A percentile compares a stretch with the other conserved stretches of the same genome.
Conservation (phyloP, 345 rosid species). For the Sapria himalayana region DNA sequence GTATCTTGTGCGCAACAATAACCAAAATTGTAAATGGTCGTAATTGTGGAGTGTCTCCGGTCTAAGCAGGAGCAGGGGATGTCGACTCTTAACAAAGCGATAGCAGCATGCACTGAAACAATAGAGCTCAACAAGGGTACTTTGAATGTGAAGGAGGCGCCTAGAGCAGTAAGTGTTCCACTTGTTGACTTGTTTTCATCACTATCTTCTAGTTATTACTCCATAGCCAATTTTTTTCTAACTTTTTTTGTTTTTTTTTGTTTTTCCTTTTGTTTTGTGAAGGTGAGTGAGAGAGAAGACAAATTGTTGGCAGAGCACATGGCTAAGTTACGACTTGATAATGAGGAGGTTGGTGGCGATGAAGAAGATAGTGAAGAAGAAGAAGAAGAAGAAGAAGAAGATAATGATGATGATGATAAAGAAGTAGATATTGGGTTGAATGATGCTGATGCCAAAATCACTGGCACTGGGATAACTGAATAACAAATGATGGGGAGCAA, state of each 20-base stretch:
- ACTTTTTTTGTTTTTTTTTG: neutral
- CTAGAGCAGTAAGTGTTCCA: conserved; percentile 65
- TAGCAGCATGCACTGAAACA: conserved; percentile 53
- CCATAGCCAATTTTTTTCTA: neutral
- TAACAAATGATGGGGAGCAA: no score
- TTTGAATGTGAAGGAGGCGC: conserved; percentile 61
- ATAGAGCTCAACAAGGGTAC: conserved; percentile 79
- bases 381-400: conserved; percentile 84
- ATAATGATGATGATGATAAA: conserved; percentile 46
- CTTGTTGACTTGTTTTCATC: neutral
- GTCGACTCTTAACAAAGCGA: conserved; percentile 52
- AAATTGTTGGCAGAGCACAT: conserved; percentile 87
- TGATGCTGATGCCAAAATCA: no score
- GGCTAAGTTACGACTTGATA: conserved; percentile 59
- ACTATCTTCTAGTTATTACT: neutral
- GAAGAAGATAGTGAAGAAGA: conserved; percentile 96
- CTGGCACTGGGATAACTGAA: no score
- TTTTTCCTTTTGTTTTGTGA: neutral
- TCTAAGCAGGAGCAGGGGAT: conserved; percentile 78
- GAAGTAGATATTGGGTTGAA: conserved; percentile 46
- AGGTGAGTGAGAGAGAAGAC: conserved; percentile 99
- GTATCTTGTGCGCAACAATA: no score
- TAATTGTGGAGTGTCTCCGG: no score
- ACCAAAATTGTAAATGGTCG: no score
- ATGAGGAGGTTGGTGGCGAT: conserved; percentile 86